Base-by-base conservation (phyloP, 2,329 filamentous ascomycete genomes). In the Pseudonectria buxi region DNA sequence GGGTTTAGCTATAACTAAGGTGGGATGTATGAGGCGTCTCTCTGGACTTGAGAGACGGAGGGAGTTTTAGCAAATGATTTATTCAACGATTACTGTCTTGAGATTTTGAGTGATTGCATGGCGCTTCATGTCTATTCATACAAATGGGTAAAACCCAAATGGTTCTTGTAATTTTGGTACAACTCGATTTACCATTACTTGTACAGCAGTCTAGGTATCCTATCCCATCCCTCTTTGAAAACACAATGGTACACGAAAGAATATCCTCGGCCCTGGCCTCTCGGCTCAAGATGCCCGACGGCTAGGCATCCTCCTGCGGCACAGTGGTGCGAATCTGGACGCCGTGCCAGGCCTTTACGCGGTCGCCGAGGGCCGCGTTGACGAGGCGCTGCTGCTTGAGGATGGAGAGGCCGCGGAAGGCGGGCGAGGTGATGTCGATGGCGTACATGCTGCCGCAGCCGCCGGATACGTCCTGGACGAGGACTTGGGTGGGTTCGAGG, bases 381-480 rank as follows among this genome's bases (percentile, higher is more conserved):
- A 94, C 86, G 63, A 90, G 70, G 41, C 84, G 72, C 63, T 92
- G 86, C 66, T 92, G 86, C 69, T 86, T 86, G 41, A 94, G 74
- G 58, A 89, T 78, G 32, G 69, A 72, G 49, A 78, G 59, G 30
- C 85, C 86, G 35, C 71, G 70, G 62, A 94, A 94, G 51, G 69
- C 72, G 30, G 78, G 70, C 7, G 82, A 85, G 31, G 78, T 73
- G 45, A 92, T 79, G 51, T 89, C 81, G 47, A 94, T 82, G 37
- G 79, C 82, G 64, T 92, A 92, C 86, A 92, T 92, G 54, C 80
- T 85, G 9, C 86, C 86, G 63, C 86, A 94, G 22, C 86, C 86
- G 39, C 86, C 86, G 15, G 81, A 86, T 33, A 92, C 77, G 62
- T 94, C 86, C 57, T 83, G 81, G 9, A 92, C 83, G 59, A 78